phyloP scores from a whole-genome alignment of 176 grass and related monocot species.

The Pharus latifolius region DNA sequence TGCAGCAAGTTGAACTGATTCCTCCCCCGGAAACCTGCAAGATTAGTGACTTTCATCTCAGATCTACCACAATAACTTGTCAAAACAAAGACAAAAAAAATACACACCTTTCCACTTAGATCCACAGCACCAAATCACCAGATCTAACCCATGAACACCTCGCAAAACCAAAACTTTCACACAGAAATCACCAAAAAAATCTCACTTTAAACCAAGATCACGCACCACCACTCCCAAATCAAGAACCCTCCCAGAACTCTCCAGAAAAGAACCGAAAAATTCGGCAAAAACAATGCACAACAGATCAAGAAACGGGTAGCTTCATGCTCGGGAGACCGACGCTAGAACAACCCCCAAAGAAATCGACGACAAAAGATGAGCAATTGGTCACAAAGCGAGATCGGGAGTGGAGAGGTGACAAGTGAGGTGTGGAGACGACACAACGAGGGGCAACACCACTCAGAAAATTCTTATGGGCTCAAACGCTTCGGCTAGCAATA shows the following conservation, averaged over 20 bases:
- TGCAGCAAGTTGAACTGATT: slow-evolving; percentile 2
- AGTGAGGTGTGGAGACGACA: too few relatives aligned
- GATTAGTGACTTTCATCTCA: background rate
- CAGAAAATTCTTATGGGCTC: too few relatives aligned
- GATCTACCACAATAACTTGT: background rate
- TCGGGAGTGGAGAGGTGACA: too few relatives aligned
- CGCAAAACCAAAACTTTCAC: background rate
- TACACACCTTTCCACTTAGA: slow-evolving; percentile 17
- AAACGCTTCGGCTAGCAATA: too few relatives aligned
- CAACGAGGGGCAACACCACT: too few relatives aligned
- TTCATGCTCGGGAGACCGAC: background rate
- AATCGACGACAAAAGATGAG: background rate
- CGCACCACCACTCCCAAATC: background rate
- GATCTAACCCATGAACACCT: slow-evolving; percentile 37
- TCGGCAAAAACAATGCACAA: background rate
- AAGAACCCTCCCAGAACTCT: background rate
- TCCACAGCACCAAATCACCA: slow-evolving; percentile 20
- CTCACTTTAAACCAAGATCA: background rate
- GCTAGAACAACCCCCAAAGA: background rate
- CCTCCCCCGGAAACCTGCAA: slow-evolving; percentile 11
- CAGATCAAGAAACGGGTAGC: background rate
- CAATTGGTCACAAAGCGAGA: too few relatives aligned
- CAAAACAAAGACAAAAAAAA: background rate
- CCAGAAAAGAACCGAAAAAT: background rate
- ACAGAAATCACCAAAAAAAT: too few relatives aligned